Evolutionary conservation across 371 early-diverging fungal species (phyloP).

Genomic region (Apophysomyces variabilis): DNA sequence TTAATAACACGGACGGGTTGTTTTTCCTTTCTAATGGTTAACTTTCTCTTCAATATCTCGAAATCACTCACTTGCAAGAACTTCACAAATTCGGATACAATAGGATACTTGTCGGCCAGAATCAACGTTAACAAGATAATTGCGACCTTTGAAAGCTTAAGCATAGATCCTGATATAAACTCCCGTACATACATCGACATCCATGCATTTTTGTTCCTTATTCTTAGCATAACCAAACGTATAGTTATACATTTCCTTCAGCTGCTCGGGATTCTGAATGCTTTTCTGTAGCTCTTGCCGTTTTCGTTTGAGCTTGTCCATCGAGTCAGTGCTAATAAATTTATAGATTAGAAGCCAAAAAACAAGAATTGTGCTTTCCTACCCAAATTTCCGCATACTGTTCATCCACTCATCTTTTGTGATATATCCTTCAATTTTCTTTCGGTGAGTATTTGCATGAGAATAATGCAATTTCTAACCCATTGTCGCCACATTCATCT

Average conservation of each 20-base stretch:
- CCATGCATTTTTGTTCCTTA: constrained; percentile 70
- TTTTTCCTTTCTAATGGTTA: constrained; percentile 64
- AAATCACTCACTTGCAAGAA: constrained; percentile 48
- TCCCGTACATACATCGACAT: constrained; percentile 56
- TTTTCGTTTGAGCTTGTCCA: constrained; percentile 48
- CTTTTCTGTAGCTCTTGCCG: constrained; percentile 49
- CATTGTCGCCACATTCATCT: constrained; percentile 65
- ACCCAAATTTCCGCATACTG: constrained; percentile 67
- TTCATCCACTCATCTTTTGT: constrained; percentile 68
- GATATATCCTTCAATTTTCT: constrained; percentile 54
- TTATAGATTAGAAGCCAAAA: not conserved
- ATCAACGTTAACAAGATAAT: constrained; percentile 61
- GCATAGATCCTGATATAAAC: not conserved
- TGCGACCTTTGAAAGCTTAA: constrained; percentile 47
- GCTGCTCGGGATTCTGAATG: constrained; percentile 49
- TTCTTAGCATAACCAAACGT: constrained; percentile 74
- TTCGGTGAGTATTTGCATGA: not conserved
- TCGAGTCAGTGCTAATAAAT: constrained; percentile 55
- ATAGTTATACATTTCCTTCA: constrained; percentile 70
- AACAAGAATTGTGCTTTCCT: constrained; percentile 16
- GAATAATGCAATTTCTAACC: constrained; percentile 33
- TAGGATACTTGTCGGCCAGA: constrained; percentile 44
- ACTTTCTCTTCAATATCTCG: constrained; percentile 54
- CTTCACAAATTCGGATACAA: constrained; percentile 55
- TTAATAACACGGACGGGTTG: constrained; percentile 71